Base-by-base conservation (phyloP, 2,329 filamentous ascomycete genomes). In the Cercospora sesami region DNA sequence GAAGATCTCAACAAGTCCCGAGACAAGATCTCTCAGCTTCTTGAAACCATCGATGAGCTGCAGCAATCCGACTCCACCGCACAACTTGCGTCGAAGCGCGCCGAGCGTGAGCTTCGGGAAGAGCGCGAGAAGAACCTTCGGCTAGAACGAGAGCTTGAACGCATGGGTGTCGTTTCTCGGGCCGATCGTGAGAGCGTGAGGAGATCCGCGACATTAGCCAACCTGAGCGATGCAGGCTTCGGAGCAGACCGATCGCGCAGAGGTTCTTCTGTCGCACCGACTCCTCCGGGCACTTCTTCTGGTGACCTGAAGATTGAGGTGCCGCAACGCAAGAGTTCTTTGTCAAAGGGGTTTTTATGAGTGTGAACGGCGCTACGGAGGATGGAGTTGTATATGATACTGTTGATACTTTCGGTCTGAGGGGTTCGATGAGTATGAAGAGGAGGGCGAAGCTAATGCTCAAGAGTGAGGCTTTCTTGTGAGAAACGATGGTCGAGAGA, bases 1-100 rank as follows among this genome's bases (percentile, higher is more conserved):
- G 94, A 97, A 63, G 95, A 98, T 75, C 86, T 97, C 66, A 84
- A 85, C 73, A 91, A 94, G 71, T 89, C 93, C 76, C 91, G 94
- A 69, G 94, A 98, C 81, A 96, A 95, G 83, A 88, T 93, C 69
- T 92, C 95, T 72, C 93, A 93, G 77, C 89, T 98, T 5, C 89
- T 99, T 61, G 86, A 89, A 77, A 93, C 92, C 1, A 97, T 99
- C 74, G 94, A 98, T 77, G 94, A 98, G 78, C 87, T 99, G 36
- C 94, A 99, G 79, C 89, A 91, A 14, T 91, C 89, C 14, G 94
- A 98, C 80, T 93, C 91, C 23, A 85, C 89, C 10, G 90, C 89
- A 58, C 93, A 97, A 79, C 86, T 98, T 51, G 86, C 89, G 28
- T 90, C 92, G 28, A 91, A 94, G 66, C 89, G 94, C 53, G 93